phyloP scores from a whole-genome alignment of 768 basidiomycete species.

The Rhizopogon vesiculosus region DNA sequence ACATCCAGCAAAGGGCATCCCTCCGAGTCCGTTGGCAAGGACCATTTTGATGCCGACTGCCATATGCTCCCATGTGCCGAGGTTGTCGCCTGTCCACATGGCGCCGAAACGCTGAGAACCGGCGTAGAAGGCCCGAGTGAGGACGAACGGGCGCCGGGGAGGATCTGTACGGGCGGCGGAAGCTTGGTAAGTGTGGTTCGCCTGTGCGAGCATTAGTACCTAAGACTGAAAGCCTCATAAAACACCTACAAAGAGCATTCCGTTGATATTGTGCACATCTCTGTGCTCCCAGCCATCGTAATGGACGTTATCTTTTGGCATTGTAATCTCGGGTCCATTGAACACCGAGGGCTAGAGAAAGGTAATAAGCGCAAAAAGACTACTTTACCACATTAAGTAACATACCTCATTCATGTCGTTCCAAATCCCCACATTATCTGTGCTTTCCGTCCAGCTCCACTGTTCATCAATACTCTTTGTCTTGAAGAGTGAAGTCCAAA shows the following conservation, averaged over 20 bases:
- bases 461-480: conserved; percentile 42
- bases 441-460: conserved; percentile 81
- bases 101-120: conserved; percentile 96
- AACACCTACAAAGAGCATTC: conserved; percentile 77
- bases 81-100: conserved; percentile 99
- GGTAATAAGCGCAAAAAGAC: background rate
- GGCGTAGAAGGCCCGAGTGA: conserved; percentile 92
- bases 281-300: conserved; percentile 97
- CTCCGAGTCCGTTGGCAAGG: conserved; percentile 80
- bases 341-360: conserved; percentile 86
- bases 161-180: conserved; percentile 69
- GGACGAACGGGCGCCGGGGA: conserved; percentile 86
- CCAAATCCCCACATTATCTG: conserved; percentile 88
- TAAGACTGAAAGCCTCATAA: background rate
- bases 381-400: background rate
- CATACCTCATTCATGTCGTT: conserved; percentile 99
- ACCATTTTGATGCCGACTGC: conserved; percentile 92
- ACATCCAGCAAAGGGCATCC: conserved; percentile 92
- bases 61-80: conserved; percentile 98
- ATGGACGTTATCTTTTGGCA: conserved; percentile 75
- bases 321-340: conserved; percentile 94
- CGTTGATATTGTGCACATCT: conserved; percentile 96
- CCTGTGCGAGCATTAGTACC: conserved; percentile 37
- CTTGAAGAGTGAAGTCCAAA: conserved; percentile 89
- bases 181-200: conserved; percentile 80